These are phyloP conservation scores for Inga leiocalycina DNA, from an alignment of 306 rosid genomes.

Conservation along the genomic window DNA sequence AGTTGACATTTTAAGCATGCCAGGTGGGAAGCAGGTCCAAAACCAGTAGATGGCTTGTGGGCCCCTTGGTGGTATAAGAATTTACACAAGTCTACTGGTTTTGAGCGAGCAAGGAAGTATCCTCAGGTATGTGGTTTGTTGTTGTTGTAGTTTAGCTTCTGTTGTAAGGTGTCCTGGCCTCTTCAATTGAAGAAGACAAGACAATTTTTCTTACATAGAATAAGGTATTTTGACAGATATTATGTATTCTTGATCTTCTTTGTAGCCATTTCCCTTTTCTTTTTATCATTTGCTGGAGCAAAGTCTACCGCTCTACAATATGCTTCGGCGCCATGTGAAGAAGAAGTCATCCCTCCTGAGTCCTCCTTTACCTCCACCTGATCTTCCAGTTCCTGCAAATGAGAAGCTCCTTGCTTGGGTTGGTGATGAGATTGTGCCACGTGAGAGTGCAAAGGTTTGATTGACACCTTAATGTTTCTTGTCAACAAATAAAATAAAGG, in stretches of 20 bases:
- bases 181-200: conserved; percentile 9
- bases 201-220: neutral
- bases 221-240: neutral
- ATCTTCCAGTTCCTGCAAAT: conserved; percentile 85
- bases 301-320: conserved; percentile 73
- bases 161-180: neutral
- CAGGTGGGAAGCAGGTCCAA: conserved; percentile 90
- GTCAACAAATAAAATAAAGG: conserved; percentile 7
- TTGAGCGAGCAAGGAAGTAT: conserved; percentile 53
- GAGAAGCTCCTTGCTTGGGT: conserved; percentile 87
- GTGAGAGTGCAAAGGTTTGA: conserved; percentile 80
- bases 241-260: conserved; percentile 18
- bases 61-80: conserved; percentile 84
- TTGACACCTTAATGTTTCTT: conserved; percentile 17
- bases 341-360: conserved; percentile 51
- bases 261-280: conserved; percentile 72
- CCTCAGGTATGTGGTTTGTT: conserved; percentile 54
- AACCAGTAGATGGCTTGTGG: conserved; percentile 79
- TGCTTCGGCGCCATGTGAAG: conserved; percentile 65
- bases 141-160: conserved; percentile 20
- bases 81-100: conserved; percentile 67
- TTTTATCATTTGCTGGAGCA: conserved; percentile 70
- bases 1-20: conserved; percentile 32
- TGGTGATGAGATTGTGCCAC: conserved; percentile 76
- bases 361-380: conserved; percentile 64